phyloP scores from a whole-genome alignment of 345 rosid genomes.

The Toxicodendron radicans region DNA sequence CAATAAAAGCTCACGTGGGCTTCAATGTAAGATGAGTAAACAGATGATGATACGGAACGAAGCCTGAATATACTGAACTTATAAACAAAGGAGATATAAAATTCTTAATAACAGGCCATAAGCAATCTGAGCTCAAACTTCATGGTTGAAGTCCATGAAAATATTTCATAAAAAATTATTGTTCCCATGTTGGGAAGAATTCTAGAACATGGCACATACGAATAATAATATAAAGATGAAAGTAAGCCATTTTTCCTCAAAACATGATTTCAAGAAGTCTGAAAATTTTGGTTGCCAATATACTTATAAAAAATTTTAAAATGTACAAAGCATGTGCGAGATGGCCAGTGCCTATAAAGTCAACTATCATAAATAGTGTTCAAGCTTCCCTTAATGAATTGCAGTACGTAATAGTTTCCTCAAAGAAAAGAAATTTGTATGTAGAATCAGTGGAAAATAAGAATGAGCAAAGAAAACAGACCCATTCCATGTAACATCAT shows the following conservation, averaged over 20 bases:
- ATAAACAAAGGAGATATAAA: neutral
- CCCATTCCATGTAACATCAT: neutral
- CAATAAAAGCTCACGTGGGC: neutral
- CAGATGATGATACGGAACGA: neutral
- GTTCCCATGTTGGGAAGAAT: neutral
- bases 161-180: neutral
- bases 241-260: neutral
- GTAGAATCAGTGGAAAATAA: neutral
- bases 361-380: neutral
- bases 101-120: slow-evolving; percentile 3
- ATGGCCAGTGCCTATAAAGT: neutral
- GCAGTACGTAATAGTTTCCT: neutral
- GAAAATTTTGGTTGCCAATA: neutral
- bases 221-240: neutral
- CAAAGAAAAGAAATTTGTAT: neutral
- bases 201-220: neutral
- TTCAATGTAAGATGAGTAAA: slow-evolving; percentile 13
- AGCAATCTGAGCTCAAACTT: slow-evolving; percentile 1
- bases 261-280: neutral
- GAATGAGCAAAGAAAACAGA: neutral
- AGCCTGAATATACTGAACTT: neutral
- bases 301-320: neutral
- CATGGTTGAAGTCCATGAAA: slow-evolving; percentile 2
- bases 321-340: neutral
- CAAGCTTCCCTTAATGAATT: neutral